Evolutionary conservation across 805 yeast species (phyloP), one percentile per base, ranked within the genome.

Genomic region (Kazachstania bromeliacearum): DNA sequence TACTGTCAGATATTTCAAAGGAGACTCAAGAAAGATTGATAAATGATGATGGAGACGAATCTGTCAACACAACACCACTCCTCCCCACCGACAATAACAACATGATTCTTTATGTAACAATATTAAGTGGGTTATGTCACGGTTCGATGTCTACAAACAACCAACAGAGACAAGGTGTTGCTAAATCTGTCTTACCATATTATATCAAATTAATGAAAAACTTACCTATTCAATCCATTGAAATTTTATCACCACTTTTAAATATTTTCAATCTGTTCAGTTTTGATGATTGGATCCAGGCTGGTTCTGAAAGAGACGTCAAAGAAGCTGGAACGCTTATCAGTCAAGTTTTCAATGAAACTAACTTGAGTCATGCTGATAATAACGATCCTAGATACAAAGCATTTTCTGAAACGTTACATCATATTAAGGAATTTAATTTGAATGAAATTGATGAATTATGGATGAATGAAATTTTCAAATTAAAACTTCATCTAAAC

Each of bases 211-310:
- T 56, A 13, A 37, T 56, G 15, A 38, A 42, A 8, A 48, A 45
- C 18, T 27, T 55, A 19, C 49, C 59, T 5, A 35, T 49, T 0
- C 51, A 53, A 26, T 41, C 50, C 2, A 44, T 42, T 13, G 45
- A 40, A 28, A 43, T 53, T 14, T 36, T 51, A 14, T 33, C 42
- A 3, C 50, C 54, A 6, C 35, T 53, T 6, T 37, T 52, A n/a
- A 44, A 48, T 12, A 47, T 55, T 8, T 49, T 52, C 27, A 46
- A 42, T 14, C 34, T 55, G 20, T 55, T 55, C 28, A 28, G 43
- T 4, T 45, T 44, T 34, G 60, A 56, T 23, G 59, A 53, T 27
- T 57, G 62, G 62, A 46, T 50, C 16, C 47, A 48, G 20, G 40
- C 47, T 22, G 55, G 53, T 2, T 35, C 34, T 31, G 58, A 54